Evolutionary conservation across 805 yeast genomes (phyloP).

Genomic region (Pichia scutulata): DNA sequence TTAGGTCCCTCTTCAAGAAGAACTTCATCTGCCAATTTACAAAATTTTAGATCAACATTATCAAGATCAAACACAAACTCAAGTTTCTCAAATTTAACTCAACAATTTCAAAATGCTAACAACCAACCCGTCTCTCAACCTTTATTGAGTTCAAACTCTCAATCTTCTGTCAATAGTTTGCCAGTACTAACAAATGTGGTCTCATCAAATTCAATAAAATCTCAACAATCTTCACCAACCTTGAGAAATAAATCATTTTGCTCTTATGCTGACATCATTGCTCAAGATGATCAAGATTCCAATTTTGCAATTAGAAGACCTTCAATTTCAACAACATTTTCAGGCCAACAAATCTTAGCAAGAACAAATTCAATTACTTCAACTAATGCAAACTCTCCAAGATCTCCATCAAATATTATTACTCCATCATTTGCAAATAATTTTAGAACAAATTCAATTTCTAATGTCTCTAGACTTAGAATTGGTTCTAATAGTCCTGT

Average conservation of each 20-base stretch:
- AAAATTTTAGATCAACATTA: conserved; percentile 12
- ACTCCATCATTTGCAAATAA: conserved; percentile 2
- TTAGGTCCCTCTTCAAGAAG: conserved; percentile 13
- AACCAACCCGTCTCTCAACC: conserved; percentile 1
- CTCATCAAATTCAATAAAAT: conserved; percentile 1
- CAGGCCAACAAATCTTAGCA: conserved; percentile 24
- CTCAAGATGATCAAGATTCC: conserved; percentile 48
- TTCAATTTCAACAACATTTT: conserved; percentile 36
- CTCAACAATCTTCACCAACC: conserved; percentile 10
- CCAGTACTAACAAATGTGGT: conserved; percentile 6
- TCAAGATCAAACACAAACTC: conserved; percentile 18
- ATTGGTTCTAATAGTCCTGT: background rate
- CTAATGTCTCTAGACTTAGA: background rate
- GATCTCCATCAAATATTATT: conserved; percentile 10
- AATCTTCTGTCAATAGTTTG: conserved; percentile 6
- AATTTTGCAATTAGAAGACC: conserved; percentile 49
- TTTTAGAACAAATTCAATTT: background rate
- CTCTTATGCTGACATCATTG: conserved; percentile 74
- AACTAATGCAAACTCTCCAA: conserved; percentile 12
- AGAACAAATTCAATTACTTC: conserved; percentile 23
- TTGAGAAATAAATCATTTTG: conserved; percentile 40
- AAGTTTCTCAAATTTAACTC: conserved; percentile 22
- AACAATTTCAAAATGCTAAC: conserved; percentile 16
- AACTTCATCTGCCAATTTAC: conserved; percentile 8
- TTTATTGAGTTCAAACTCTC: background rate